A percentile compares a stretch with the other conserved stretches of the same genome.
These are phyloP conservation scores for Tetraselmis striata DNA, from an alignment of 139 green algal species.

Conservation along the genomic window DNA sequence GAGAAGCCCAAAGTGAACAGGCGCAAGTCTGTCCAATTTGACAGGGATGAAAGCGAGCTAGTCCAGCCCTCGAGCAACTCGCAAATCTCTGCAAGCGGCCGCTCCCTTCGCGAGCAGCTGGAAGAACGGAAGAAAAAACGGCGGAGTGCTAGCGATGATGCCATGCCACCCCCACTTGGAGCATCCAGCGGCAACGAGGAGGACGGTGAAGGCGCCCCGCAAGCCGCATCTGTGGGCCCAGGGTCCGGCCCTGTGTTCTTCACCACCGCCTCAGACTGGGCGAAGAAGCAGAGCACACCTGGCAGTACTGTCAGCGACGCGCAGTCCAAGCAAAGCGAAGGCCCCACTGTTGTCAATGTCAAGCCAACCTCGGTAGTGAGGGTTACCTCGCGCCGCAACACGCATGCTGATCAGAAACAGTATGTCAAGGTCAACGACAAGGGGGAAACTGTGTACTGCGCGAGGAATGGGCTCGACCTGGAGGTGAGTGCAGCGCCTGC, in stretches of 20 bases:
- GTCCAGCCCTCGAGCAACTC: not conserved
- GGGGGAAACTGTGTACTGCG: not conserved
- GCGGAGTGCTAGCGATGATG: not conserved
- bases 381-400: too few relatives aligned
- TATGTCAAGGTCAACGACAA: not conserved
- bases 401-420: not conserved
- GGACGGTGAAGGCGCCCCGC: not conserved
- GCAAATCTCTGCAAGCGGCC: not conserved
- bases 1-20: too few relatives aligned
- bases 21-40: too few relatives aligned
- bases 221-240: not conserved
- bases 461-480: not conserved
- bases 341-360: not conserved
- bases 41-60: too few relatives aligned
- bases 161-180: not conserved
- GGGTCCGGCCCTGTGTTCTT: not conserved
- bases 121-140: not conserved
- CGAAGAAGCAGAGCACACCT: not conserved
- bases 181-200: not conserved
- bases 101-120: not conserved
- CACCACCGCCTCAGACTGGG: not conserved
- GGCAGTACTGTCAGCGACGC: not conserved
- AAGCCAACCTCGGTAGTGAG: not conserved
- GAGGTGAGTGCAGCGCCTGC: not conserved
- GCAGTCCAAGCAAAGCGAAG: not conserved